These are phyloP conservation scores for Conoideocrella luteorostrata DNA, from an alignment of 2,329 filamentous ascomycete genomes.

Conservation along the genomic window DNA sequence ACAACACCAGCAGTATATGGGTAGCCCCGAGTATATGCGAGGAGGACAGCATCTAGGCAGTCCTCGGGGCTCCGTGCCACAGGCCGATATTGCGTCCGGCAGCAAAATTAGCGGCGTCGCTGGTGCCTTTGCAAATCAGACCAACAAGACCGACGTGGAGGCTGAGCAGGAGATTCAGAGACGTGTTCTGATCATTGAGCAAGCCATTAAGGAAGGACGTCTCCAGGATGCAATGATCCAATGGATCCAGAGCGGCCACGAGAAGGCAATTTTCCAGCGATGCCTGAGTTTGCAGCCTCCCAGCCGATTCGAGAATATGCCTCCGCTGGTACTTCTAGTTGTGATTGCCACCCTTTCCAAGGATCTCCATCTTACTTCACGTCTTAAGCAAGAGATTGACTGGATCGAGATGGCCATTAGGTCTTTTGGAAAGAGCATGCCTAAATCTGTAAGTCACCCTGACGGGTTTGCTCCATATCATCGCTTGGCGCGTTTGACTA, in stretches of 20 bases:
- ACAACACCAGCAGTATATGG: slow-evolving; percentile 23
- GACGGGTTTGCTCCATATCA: too few relatives aligned
- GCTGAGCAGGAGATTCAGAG: slow-evolving; percentile 43
- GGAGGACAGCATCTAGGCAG: slow-evolving; percentile 25
- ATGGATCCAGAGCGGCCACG: slow-evolving; percentile 59
- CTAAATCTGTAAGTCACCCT: slow-evolving; percentile 42
- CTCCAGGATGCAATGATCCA: slow-evolving; percentile 58
- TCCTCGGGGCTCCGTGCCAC: slow-evolving; percentile 23
- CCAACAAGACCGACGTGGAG: slow-evolving; percentile 28
- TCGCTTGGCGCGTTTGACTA: slow-evolving; percentile 7
- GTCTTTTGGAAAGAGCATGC: slow-evolving; percentile 42
- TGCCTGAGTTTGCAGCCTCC: slow-evolving; percentile 32
- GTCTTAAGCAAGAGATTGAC: slow-evolving; percentile 48
- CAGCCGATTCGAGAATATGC: slow-evolving; percentile 45
- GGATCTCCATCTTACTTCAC: slow-evolving; percentile 45
- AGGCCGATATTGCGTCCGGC: slow-evolving; percentile 20
- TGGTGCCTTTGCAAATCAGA: slow-evolving; percentile 28
- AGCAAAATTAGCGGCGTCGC: slow-evolving; percentile 28
- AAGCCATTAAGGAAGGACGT: slow-evolving; percentile 53
- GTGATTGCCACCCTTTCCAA: slow-evolving; percentile 58
- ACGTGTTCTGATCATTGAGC: slow-evolving; percentile 53
- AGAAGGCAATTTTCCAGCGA: slow-evolving; percentile 55
- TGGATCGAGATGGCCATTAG: slow-evolving; percentile 57
- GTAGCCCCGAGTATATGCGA: slow-evolving; percentile 31
- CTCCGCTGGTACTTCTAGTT: slow-evolving; percentile 56